These are phyloP conservation scores for Pisolithus tinctorius DNA, from an alignment of 768 basidiomycete genomes.

Conservation along the genomic window DNA sequence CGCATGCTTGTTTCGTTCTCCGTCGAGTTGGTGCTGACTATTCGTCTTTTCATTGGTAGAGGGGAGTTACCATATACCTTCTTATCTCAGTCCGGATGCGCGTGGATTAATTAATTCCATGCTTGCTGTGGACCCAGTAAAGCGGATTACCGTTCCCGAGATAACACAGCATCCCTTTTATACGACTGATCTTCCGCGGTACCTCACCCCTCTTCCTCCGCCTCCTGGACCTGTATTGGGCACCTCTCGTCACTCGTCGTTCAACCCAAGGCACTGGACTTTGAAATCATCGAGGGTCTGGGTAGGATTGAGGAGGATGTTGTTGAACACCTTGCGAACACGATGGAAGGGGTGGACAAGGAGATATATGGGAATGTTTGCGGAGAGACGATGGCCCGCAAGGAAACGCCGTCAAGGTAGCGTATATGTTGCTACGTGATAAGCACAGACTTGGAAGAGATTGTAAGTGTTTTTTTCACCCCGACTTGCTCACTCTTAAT, in stretches of 20 bases:
- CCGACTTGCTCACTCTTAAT: slow-evolving; percentile 4
- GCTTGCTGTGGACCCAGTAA: slow-evolving; percentile 92
- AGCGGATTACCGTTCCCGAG: slow-evolving; percentile 88
- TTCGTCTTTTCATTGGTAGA: slow-evolving; percentile 36
- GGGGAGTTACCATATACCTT: slow-evolving; percentile 81
- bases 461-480: slow-evolving; percentile 45
- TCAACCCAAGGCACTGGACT: slow-evolving; percentile 62
- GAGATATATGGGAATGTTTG: slow-evolving; percentile 83
- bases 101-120: slow-evolving; percentile 75
- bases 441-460: slow-evolving; percentile 80
- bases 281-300: slow-evolving; percentile 84
- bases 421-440: slow-evolving; percentile 89
- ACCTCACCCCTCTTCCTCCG: slow-evolving; percentile 79
- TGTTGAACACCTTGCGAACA: slow-evolving; percentile 69
- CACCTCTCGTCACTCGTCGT: slow-evolving; percentile 66
- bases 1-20: slow-evolving; percentile 20
- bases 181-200: slow-evolving; percentile 75
- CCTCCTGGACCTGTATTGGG: slow-evolving; percentile 72
- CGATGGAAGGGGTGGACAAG: slow-evolving; percentile 68
- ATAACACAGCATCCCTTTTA: slow-evolving; percentile 92
- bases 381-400: slow-evolving; percentile 76
- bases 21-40: background rate
- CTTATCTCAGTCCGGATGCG: slow-evolving; percentile 74
- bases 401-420: slow-evolving; percentile 93
- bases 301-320: slow-evolving; percentile 90